These are phyloP conservation scores for Cytospora mali DNA, from an alignment of 2,329 filamentous ascomycete genomes.

Conservation along the genomic window DNA sequence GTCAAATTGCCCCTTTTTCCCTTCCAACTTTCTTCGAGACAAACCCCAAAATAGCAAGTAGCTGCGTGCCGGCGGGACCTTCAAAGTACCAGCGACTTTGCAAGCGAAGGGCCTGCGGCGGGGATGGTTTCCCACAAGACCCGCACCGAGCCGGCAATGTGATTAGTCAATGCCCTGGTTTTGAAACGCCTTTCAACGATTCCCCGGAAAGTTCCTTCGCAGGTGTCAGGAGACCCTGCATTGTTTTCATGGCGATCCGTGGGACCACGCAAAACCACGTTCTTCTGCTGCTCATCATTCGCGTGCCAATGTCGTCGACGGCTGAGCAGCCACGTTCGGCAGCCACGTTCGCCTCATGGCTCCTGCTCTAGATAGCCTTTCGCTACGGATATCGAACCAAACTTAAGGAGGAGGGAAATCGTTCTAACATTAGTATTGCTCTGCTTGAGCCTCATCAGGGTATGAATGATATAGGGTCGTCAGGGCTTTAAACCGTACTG, in stretches of 20 bases:
- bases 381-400: neutral
- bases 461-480: neutral
- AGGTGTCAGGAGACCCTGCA: conserved; percentile 2
- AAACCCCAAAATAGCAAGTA: conserved; percentile 18
- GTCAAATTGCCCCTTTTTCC: neutral
- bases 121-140: conserved; percentile 2
- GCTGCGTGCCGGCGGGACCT: neutral
- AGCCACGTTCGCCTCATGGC: neutral
- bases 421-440: neutral
- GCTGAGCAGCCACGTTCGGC: neutral
- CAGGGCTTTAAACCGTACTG: neutral
- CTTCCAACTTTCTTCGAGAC: neutral
- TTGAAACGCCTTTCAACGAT: conserved; percentile 18
- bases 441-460: neutral
- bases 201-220: conserved; percentile 10
- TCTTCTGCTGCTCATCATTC: neutral
- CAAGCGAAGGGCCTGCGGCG: conserved; percentile 8
- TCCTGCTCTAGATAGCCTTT: neutral
- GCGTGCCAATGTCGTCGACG: neutral
- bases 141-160: conserved; percentile 5
- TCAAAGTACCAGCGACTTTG: neutral
- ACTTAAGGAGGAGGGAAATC: neutral
- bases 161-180: conserved; percentile 21
- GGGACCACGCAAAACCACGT: neutral
- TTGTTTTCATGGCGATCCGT: conserved; percentile 5